Evolutionary conservation across 176 grass and related monocot species (phyloP).

Genomic region (Triticum aestivum): IWGSC_CS_RefSeq_v2.1 NC_057814.1:463089741-463090240

Average conservation of each 20-base stretch:
- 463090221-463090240: too few species aligned
- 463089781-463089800: constrained; percentile 77
- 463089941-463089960: constrained; percentile 78
- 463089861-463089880: constrained; percentile 55
- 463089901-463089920: constrained; percentile 83
- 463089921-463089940: constrained; percentile 63
- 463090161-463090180: too few species aligned
- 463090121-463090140: too few species aligned
- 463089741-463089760: constrained; percentile 57
- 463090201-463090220: too few species aligned
- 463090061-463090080: too few species aligned
- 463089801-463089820: constrained; percentile 63
- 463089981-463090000: constrained; percentile 64
- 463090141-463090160: too few species aligned
- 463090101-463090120: too few species aligned
- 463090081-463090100: too few species aligned
- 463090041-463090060: too few species aligned
- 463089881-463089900: constrained; percentile 50
- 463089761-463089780: constrained; percentile 72
- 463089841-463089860: constrained; percentile 22
- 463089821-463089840: constrained; percentile 43
- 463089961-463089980: constrained; percentile 72
- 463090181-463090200: too few species aligned
- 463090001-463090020: too few species aligned
- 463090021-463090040: too few species aligned